Base-by-base conservation (phyloP, 306 rosid genomes). In the Arachis hypogaea region DNA sequence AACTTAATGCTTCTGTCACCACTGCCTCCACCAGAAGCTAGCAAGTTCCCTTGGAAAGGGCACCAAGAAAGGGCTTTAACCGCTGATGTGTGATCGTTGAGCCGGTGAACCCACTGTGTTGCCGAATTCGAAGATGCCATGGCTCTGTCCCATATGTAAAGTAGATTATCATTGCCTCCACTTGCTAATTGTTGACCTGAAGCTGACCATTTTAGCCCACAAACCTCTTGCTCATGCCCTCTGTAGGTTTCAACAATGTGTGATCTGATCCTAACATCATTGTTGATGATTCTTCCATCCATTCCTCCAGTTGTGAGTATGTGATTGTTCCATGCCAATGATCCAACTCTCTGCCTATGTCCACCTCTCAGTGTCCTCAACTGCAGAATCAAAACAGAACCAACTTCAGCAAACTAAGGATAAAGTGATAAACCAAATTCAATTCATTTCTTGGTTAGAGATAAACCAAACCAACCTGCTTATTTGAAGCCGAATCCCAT, bases 51-150 rank as follows among this genome's bases (percentile, higher is more conserved):
- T 82, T 89, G 98, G 88, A 92, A 92, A 46, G 98, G 96, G 43
- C 96, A 92, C 98, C 96, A 92, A 59, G 92, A 92, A 36, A 92
- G 89, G 69, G 98, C 98, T 55, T 88, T 89, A 0, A 92, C 96
- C 0, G 96, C 93, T 18, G 98, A 88, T 16, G 92, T 89, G 52
- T 89, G 96, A 14, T 92, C 92, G 50, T 88, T 88, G 41, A 89
- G 87, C 76, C 92, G 85, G 82, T 92, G 96, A 82, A 92, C 92
- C 96, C 96, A 92, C 41, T 85, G 89, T 2, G 93, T 89, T 4
- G 89, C 49, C 3, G 96, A 84, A 45, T 81, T 86, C 10, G 93
- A 86, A 65, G 98, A 85, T 4, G 96, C 79, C 28, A 72, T 68
- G 30, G 92, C 65, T 59, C 89, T 82, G 59, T 89, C 98, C 96